These are phyloP conservation scores for Pseudogymnoascus sp. DNA, from an alignment of 2,329 filamentous ascomycete species.

Conservation along the genomic window DNA sequence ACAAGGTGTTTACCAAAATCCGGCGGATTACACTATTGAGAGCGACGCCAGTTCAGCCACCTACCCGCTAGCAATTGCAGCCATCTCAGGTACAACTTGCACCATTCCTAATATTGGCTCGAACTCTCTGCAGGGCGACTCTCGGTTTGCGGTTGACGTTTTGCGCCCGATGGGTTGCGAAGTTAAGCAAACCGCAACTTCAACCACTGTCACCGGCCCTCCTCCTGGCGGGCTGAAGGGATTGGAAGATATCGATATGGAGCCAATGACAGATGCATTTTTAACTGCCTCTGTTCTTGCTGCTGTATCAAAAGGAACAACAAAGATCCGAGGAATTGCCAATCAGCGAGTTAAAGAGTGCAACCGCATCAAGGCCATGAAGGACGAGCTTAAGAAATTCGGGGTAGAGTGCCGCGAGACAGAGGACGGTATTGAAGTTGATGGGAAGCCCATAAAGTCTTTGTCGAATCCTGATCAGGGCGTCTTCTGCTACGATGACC, in stretches of 20 bases:
- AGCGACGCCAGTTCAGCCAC: constrained; percentile 97
- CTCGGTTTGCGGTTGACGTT: constrained; percentile 85
- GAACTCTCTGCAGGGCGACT: constrained; percentile 85
- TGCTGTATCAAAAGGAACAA: constrained; percentile 75
- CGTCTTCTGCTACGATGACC: constrained; percentile 92
- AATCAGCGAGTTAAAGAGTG: constrained; percentile 98
- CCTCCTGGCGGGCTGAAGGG: constrained; percentile 62
- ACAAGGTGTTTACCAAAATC: constrained; percentile 73
- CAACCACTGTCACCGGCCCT: constrained; percentile 92
- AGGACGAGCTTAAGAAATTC: constrained; percentile 87
- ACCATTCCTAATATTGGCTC: constrained; percentile 95
- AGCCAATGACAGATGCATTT: constrained; percentile 98
- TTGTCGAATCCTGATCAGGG: constrained; percentile 52
- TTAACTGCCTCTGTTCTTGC: constrained; percentile 88
- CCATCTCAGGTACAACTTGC: constrained; percentile 91
- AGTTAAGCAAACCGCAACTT: constrained; percentile 74
- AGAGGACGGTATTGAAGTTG: constrained; percentile 82
- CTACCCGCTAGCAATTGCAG: constrained; percentile 87
- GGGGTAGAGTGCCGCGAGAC: constrained; percentile 79
- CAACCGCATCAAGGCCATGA: constrained; percentile 93
- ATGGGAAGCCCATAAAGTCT: constrained; percentile 40
- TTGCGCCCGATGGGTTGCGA: constrained; percentile 87
- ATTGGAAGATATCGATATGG: constrained; percentile 85
- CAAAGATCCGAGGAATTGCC: constrained; percentile 85
- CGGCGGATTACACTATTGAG: constrained; percentile 79